Percentiles rank a stretch among this genome's conserved stretches.
Conservation (phyloP, 306 rosid species). For the Betula pendula region DNA sequence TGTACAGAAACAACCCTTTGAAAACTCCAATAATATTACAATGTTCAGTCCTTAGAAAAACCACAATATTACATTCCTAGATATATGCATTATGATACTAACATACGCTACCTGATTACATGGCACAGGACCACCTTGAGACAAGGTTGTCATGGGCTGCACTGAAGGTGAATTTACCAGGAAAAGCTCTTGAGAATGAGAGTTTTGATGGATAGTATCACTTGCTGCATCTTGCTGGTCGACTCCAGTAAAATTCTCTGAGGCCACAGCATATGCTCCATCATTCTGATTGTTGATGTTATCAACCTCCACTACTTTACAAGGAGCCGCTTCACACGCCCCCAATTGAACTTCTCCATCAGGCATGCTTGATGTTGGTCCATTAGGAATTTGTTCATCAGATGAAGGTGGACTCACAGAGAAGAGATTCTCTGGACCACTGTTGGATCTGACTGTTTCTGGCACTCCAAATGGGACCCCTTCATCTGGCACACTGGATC, state of each 20-base stretch:
- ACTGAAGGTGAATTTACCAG: slow-evolving; percentile 24
- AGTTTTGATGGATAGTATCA: slow-evolving; percentile 28
- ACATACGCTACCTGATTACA: slow-evolving; percentile 33
- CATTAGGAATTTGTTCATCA: slow-evolving; percentile 31
- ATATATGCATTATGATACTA: background rate
- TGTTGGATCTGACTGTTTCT: slow-evolving; percentile 17
- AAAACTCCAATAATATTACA: background rate
- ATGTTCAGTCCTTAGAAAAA: background rate
- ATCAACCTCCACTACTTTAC: slow-evolving; percentile 35
- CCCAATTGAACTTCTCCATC: slow-evolving; percentile 26
- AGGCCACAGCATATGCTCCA: slow-evolving; percentile 18
- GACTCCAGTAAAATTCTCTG: slow-evolving; percentile 29
- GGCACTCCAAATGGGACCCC: slow-evolving; percentile 27
- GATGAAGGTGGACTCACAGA: slow-evolving; percentile 23
- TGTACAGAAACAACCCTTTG: background rate
- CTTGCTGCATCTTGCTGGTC: slow-evolving; percentile 42
- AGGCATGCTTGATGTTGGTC: slow-evolving; percentile 18
- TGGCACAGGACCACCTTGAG: slow-evolving; percentile 18
- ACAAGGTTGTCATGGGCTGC: slow-evolving; percentile 26
- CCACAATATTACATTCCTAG: background rate
- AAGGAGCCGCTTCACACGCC: slow-evolving; percentile 30
- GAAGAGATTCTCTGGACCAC: slow-evolving; percentile 21
- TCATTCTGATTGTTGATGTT: slow-evolving; percentile 21
- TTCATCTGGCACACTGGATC: slow-evolving; percentile 28
- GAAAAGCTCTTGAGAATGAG: slow-evolving; percentile 35